phyloP scores from a whole-genome alignment of 78 protist species.

The Dictyostelium brefeldianum region DNA sequence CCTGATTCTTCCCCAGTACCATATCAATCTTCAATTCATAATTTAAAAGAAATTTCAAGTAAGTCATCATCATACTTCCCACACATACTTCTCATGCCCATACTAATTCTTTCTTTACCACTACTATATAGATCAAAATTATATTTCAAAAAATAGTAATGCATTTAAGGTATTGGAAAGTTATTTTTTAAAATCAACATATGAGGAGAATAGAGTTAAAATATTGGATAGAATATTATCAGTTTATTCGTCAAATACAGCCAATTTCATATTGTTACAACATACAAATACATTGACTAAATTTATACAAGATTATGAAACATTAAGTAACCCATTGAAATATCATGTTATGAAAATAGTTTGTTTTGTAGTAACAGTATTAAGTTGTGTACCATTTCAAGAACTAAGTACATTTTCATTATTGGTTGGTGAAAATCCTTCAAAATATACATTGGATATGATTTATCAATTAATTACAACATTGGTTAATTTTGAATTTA shows the following conservation, averaged over 20 bases:
- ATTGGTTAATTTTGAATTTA: slow-evolving; percentile 66
- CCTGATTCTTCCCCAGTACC: slow-evolving; percentile 74
- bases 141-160: slow-evolving; percentile 48
- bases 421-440: slow-evolving; percentile 65
- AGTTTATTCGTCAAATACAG: slow-evolving; percentile 56
- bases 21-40: slow-evolving; percentile 67
- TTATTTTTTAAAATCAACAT: slow-evolving; percentile 55
- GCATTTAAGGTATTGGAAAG: slow-evolving; percentile 60
- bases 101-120: not conserved
- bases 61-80: too few relatives aligned
- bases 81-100: too few relatives aligned
- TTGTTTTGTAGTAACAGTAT: slow-evolving; percentile 78
- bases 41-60: slow-evolving; percentile 65
- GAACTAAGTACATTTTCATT: slow-evolving; percentile 70
- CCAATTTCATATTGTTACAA: slow-evolving; percentile 52
- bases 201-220: slow-evolving; percentile 63
- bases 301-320: slow-evolving; percentile 69
- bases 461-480: slow-evolving; percentile 61
- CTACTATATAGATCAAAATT: slow-evolving; percentile 36
- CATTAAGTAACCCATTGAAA: slow-evolving; percentile 48
- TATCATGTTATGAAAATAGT: slow-evolving; percentile 70
- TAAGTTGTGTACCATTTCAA: slow-evolving; percentile 81
- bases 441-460: slow-evolving; percentile 59
- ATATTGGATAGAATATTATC: slow-evolving; percentile 51
- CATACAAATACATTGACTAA: slow-evolving; percentile 56